A percentile compares a stretch with the other conserved stretches of the same genome.
Evolutionary conservation across 2,329 filamentous ascomycete genomes (phyloP).

Genomic region (Epichloe elymi): DNA sequence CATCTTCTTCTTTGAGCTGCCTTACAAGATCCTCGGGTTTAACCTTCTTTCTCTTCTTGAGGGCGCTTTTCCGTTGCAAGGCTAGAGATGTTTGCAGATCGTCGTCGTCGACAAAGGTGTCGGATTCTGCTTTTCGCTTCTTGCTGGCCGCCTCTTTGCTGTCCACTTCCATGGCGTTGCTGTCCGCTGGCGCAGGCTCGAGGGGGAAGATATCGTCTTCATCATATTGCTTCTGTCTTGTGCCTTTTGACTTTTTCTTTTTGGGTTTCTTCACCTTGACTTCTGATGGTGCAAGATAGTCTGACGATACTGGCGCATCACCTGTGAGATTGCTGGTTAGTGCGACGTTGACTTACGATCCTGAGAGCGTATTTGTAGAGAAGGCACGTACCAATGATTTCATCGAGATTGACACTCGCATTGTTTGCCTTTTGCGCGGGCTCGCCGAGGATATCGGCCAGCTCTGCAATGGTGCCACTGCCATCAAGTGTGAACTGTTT

Average conservation of each 20-base stretch:
- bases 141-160: constrained; percentile 34
- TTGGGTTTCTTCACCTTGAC: constrained; percentile 93
- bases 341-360: background rate
- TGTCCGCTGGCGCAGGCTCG: constrained; percentile 23
- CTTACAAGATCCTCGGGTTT: constrained; percentile 78
- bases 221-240: constrained; percentile 54
- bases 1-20: constrained; percentile 54
- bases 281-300: constrained; percentile 77
- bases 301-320: constrained; percentile 42
- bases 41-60: constrained; percentile 85
- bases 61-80: constrained; percentile 63
- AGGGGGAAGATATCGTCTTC: constrained; percentile 46
- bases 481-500: constrained; percentile 82
- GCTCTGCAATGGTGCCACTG: constrained; percentile 54
- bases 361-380: background rate
- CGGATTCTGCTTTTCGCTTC: constrained; percentile 53
- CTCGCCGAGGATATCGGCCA: constrained; percentile 41
- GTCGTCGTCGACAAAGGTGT: constrained; percentile 76
- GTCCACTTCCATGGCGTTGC: constrained; percentile 65
- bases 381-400: constrained; percentile 42
- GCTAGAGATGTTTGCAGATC: constrained; percentile 80
- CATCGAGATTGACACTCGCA: constrained; percentile 68
- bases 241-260: constrained; percentile 76
- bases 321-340: constrained; percentile 7
- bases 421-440: constrained; percentile 45